phyloP scores from a whole-genome alignment of 1,284 basidiomycete species.

The Cerrena zonata region DNA sequence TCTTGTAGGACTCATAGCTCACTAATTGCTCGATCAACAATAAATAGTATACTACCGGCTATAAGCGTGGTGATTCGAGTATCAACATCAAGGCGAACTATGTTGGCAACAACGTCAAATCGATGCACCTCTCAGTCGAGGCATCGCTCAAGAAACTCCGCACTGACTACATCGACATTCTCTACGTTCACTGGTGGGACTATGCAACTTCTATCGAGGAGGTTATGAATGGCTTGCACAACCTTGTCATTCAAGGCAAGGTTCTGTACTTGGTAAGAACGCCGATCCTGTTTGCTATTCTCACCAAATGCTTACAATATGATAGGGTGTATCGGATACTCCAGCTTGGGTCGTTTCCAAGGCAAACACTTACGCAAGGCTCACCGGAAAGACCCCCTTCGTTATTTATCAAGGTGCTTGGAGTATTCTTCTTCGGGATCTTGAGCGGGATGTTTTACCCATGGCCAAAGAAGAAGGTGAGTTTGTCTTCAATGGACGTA shows the following conservation, averaged over 20 bases:
- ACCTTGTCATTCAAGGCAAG: slow-evolving; percentile 31
- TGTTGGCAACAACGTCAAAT: slow-evolving; percentile 33
- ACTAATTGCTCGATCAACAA: no score
- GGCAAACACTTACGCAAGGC: slow-evolving; percentile 26
- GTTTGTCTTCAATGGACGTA: no score
- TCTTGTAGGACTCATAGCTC: neutral
- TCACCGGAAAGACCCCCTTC: slow-evolving; percentile 44
- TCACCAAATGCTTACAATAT: neutral
- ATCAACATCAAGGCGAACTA: slow-evolving; percentile 16
- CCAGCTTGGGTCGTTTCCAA: slow-evolving; percentile 27
- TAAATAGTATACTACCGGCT: slow-evolving; percentile 5
- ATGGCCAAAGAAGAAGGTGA: slow-evolving; percentile 42
- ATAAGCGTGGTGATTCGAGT: slow-evolving; percentile 8
- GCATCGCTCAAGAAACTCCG: slow-evolving; percentile 38
- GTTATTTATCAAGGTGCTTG: slow-evolving; percentile 51
- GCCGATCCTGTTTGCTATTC: neutral
- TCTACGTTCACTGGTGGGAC: slow-evolving; percentile 45
- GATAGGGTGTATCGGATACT: slow-evolving; percentile 24
- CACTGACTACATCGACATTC: slow-evolving; percentile 38
- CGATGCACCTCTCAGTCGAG: slow-evolving; percentile 27
- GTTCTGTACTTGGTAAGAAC: slow-evolving; percentile 34
- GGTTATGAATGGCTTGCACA: slow-evolving; percentile 42
- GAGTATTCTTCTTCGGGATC: slow-evolving; percentile 40
- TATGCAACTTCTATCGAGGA: slow-evolving; percentile 50
- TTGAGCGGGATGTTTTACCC: slow-evolving; percentile 50